phyloP scores from a whole-genome alignment of 306 rosid species.

The Phaseolus lunatus region DNA sequence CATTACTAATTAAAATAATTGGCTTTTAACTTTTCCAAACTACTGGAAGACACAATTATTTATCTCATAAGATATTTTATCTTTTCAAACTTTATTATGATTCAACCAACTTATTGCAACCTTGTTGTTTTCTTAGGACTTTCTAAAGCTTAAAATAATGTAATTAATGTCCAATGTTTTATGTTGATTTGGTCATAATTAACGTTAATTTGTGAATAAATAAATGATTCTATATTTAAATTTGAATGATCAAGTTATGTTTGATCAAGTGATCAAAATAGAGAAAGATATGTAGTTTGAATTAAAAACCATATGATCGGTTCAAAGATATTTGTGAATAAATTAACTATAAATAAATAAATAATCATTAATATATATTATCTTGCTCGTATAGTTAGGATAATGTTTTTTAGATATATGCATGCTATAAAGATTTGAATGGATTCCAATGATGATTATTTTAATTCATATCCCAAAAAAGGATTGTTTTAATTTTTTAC shows the following conservation, averaged over 20 bases:
- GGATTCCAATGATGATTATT: neutral
- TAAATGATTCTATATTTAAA: neutral
- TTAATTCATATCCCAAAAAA: neutral
- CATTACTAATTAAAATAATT: slow-evolving; percentile 22
- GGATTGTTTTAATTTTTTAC: neutral
- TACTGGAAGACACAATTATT: neutral
- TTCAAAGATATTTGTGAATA: neutral
- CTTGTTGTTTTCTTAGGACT: no score
- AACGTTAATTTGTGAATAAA: neutral
- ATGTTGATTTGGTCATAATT: neutral
- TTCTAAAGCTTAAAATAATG: neutral
- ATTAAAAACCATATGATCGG: neutral
- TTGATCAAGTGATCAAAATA: neutral
- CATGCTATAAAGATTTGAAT: neutral
- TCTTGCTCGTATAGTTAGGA: neutral
- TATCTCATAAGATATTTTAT: neutral
- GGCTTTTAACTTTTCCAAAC: neutral
- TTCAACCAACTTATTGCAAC: no score
- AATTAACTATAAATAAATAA: neutral
- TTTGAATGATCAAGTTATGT: neutral
- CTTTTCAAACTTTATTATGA: no score
- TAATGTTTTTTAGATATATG: neutral
- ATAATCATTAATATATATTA: neutral
- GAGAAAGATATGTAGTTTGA: neutral
- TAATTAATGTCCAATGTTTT: neutral